Percentiles rank a stretch among this genome's conserved stretches.
These are phyloP conservation scores for Pythium guiyangense DNA, from an alignment of 352 stramenopile genomes.

Conservation along the genomic window DNA sequence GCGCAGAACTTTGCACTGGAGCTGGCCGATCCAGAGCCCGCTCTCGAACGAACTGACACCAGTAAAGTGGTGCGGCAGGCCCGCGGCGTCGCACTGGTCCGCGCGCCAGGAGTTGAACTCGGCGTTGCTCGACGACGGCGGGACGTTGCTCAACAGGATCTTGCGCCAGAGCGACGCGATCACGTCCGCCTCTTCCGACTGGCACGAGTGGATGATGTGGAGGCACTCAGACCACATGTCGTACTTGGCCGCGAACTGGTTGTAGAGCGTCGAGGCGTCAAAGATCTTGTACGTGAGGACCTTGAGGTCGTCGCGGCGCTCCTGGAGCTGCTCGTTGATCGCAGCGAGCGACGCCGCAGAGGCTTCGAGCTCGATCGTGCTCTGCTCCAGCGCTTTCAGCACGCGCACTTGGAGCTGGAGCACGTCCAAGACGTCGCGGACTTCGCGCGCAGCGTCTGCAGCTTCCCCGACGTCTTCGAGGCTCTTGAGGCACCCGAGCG, in stretches of 20 bases:
- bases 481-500: conserved; percentile 71
- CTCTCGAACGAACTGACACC: conserved; percentile 60
- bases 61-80: conserved; percentile 36
- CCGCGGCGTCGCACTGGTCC: conserved; percentile 56
- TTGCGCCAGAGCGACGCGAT: conserved; percentile 64
- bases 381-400: conserved; percentile 68
- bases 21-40: conserved; percentile 74
- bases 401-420: conserved; percentile 81
- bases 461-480: conserved; percentile 70
- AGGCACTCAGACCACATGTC: conserved; percentile 86
- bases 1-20: conserved; percentile 71
- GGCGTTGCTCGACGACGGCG: conserved; percentile 45
- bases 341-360: conserved; percentile 22
- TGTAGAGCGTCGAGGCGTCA: conserved; percentile 81
- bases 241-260: conserved; percentile 82
- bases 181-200: conserved; percentile 76
- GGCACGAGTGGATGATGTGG: conserved; percentile 81
- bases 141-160: conserved; percentile 71
- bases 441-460: conserved; percentile 66
- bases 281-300: conserved; percentile 75
- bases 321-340: conserved; percentile 37
- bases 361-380: conserved; percentile 59
- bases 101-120: conserved; percentile 77
- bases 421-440: conserved; percentile 79
- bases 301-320: conserved; percentile 57